Evolutionary conservation across 495 filamentous ascomycete species (phyloP), one percentile per base, ranked within the genome.

Genomic region (Talaromyces nanjingensis): DNA sequence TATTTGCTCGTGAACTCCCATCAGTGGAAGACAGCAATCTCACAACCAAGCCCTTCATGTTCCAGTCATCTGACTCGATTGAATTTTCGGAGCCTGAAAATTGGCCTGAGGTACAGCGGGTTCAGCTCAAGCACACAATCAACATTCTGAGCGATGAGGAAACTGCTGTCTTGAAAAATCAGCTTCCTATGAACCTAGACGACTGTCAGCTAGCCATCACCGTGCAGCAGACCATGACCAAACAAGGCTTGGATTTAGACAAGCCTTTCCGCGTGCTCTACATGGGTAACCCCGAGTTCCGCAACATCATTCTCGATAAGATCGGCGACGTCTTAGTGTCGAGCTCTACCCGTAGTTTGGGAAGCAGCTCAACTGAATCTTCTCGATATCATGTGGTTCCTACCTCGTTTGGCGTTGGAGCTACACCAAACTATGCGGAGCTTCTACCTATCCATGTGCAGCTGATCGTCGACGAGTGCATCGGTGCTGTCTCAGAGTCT

Each of bases 371-470:
- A 52, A 71, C 77, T 25, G 79, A 81, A 63, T 81, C 84, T 18
- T 87, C 86, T 33, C 80, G 83, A 61, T 92, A 87, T 73, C 91
- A 89, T 74, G 86, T 92, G 65, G 85, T 92, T 52, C 89, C 89
- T 31, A 87, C 89, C 0, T 87, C 86, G 0, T 91, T 90, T 71
- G 88, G 88, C 60, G 74, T 73, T 61, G 74, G 74, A 20, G 73
- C 78, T 12, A 79, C 84, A 22, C 78, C 82, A 18, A 82, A 82
- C 60, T 81, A 79, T 65, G 87, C 88, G 1, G 89, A 92, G 68
- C 84, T 92, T 24, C 85, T 91, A 62, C 85, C 91, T 7, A 89
- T 91, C 68, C 86, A 91, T 65, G 83, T 86, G 29, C 89, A 91
- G 68, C 84, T 92, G 65, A 84, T 86, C 63, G 87, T 92, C 22